phyloP scores from a whole-genome alignment of 78 protist species.

The Dictyostelium discoideum region DNA sequence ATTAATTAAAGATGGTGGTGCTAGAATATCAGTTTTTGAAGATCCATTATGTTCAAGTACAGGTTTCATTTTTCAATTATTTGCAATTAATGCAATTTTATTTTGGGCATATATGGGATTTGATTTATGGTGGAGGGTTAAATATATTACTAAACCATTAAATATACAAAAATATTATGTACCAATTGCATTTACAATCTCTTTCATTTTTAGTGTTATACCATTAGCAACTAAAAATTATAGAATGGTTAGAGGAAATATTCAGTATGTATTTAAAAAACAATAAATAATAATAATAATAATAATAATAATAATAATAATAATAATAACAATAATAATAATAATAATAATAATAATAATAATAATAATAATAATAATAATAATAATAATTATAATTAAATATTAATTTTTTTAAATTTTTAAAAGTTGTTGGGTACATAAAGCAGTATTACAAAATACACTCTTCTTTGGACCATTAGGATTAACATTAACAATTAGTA shows the following conservation, averaged over 20 bases:
- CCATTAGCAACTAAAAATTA: background rate
- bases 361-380: too few relatives aligned
- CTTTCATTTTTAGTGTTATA: background rate
- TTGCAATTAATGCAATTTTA: background rate
- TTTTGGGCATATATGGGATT: background rate
- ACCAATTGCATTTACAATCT: background rate
- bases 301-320: too few relatives aligned
- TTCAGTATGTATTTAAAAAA: constrained; percentile 2
- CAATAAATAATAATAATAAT: too few relatives aligned
- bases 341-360: background rate
- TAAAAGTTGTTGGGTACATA: constrained; percentile 40
- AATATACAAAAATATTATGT: background rate
- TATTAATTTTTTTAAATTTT: background rate
- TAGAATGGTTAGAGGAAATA: background rate
- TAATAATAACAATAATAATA: background rate
- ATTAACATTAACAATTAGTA: background rate
- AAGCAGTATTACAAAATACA: constrained; percentile 1
- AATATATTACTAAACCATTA: background rate
- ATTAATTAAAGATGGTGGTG: background rate
- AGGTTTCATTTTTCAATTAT: constrained; percentile 27
- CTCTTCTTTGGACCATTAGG: constrained; percentile 59
- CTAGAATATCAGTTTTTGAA: background rate
- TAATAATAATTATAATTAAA: too few relatives aligned
- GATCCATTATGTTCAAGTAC: background rate
- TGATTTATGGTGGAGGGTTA: background rate